Conservation (phyloP, 164 flowering plant species). For the Aristolochia californica region DNA sequence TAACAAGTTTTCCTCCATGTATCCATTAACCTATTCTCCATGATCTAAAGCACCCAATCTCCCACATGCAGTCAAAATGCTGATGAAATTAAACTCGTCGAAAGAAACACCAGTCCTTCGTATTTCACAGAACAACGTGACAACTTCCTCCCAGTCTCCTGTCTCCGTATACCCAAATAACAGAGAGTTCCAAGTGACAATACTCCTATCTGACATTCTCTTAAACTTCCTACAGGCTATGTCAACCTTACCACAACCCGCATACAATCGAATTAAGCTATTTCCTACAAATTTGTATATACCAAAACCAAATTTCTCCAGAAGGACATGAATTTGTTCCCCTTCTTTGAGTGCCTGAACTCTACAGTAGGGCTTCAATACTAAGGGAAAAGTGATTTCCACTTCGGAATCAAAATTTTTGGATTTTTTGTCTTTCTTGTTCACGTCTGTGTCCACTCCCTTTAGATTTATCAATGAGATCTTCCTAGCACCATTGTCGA, state of each 20-base stretch:
- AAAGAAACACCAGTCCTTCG: conserved; percentile 11
- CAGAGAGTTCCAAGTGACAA: conserved; percentile 41
- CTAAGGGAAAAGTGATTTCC: conserved; percentile 28
- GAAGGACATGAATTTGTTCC: conserved; percentile 28
- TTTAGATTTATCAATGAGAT: no score
- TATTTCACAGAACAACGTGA: conserved; percentile 28
- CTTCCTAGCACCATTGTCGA: no score
- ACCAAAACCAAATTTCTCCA: conserved; percentile 24
- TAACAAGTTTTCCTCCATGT: conserved; percentile 24
- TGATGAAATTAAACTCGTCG: conserved; percentile 31
- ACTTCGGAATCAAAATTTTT: no score
- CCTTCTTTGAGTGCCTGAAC: conserved; percentile 26
- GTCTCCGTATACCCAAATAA: conserved; percentile 29
- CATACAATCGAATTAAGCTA: conserved; percentile 37
- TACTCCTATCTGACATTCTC: conserved; percentile 23
- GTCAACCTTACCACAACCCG: conserved; percentile 20
- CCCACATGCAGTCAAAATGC: conserved; percentile 41
- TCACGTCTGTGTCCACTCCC: no score
- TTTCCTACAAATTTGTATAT: conserved; percentile 26
- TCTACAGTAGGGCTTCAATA: conserved; percentile 39
- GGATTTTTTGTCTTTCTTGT: no score
- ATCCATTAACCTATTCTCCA: conserved; percentile 30
- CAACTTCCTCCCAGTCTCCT: conserved; percentile 28
- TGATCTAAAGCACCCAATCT: conserved; percentile 31
- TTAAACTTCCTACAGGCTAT: conserved; percentile 35